Conservation (phyloP, 108 stramenopile species). For the Nitzschia palea region DNA sequence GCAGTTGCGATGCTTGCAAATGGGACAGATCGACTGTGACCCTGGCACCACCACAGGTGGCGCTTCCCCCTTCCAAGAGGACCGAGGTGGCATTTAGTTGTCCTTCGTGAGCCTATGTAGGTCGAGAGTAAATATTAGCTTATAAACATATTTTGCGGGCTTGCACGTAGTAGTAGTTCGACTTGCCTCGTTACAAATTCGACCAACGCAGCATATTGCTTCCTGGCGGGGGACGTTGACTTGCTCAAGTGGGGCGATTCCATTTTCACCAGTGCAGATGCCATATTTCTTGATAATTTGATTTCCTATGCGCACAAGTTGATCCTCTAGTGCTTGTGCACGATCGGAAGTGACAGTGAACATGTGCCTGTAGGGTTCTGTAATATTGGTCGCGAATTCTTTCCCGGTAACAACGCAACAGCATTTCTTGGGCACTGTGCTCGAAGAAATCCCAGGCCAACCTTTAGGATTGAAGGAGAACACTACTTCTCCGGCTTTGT, state of each 20-base stretch:
- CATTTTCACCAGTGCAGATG: constrained; percentile 29
- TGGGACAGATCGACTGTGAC: constrained; percentile 74
- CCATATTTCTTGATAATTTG: constrained; percentile 55
- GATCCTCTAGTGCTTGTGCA: constrained; percentile 70
- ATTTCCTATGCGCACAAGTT: constrained; percentile 58
- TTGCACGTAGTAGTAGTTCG: background rate
- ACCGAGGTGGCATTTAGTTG: constrained; percentile 85
- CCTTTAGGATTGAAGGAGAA: constrained; percentile 33
- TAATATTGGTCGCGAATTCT: constrained; percentile 32
- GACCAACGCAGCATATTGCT: constrained; percentile 77
- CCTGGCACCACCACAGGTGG: constrained; percentile 79
- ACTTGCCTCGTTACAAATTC: constrained; percentile 88
- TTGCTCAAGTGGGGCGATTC: constrained; percentile 58
- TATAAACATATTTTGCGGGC: background rate
- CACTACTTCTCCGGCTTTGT: constrained; percentile 50
- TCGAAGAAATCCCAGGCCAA: constrained; percentile 8
- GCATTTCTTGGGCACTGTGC: background rate
- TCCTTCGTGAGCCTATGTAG: constrained; percentile 95
- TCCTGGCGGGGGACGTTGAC: constrained; percentile 92
- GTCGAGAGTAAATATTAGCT: constrained; percentile 7
- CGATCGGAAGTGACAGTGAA: constrained; percentile 89
- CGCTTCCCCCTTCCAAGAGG: constrained; percentile 88
- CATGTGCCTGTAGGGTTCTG: constrained; percentile 84
- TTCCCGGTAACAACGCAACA: constrained; percentile 11
- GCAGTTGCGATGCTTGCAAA: constrained; percentile 22